phyloP scores from a whole-genome alignment of 441 rosid species.

The Viola pubescens region DNA sequence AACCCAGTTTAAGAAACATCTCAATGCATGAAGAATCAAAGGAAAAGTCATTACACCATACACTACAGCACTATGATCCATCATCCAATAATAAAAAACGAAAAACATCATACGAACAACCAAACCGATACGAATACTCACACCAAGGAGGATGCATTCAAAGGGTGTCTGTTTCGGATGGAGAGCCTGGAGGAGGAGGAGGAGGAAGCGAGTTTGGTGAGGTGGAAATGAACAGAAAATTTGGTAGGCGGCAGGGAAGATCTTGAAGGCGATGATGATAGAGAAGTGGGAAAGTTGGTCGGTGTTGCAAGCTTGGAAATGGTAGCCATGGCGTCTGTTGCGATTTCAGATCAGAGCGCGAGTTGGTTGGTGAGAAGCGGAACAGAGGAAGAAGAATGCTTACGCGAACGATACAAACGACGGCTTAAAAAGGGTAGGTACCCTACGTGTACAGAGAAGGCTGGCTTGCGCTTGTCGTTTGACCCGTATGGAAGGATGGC shows the following conservation, averaged over 20 bases:
- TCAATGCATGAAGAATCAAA: background rate
- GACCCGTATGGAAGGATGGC: no score
- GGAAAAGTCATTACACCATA: background rate
- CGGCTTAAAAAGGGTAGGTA: no score
- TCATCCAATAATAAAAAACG: background rate
- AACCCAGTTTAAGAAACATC: no score
- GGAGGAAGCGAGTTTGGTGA: slow-evolving; percentile 11
- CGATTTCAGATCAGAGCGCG: no score
- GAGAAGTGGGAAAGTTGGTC: slow-evolving; percentile 26
- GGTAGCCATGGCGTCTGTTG: slow-evolving; percentile 44
- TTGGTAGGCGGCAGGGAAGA: slow-evolving; percentile 32
- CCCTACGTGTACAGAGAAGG: no score
- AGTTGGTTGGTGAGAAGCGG: slow-evolving; percentile 3
- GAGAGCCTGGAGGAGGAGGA: slow-evolving; percentile 41
- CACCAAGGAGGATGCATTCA: slow-evolving; percentile 35
- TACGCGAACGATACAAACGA: background rate
- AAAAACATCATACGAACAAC: background rate
- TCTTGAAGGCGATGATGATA: slow-evolving; percentile 27
- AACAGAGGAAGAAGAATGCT: slow-evolving; percentile 2
- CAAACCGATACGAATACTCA: slow-evolving; percentile 23
- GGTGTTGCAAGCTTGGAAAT: slow-evolving; percentile 62
- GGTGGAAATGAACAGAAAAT: slow-evolving; percentile 28
- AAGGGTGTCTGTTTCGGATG: slow-evolving; percentile 23
- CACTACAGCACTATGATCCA: no score
- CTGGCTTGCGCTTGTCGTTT: no score